Evolutionary conservation across 2,329 filamentous ascomycete species (phyloP).

Genomic region (Cercospora zeae-maydis): DNA sequence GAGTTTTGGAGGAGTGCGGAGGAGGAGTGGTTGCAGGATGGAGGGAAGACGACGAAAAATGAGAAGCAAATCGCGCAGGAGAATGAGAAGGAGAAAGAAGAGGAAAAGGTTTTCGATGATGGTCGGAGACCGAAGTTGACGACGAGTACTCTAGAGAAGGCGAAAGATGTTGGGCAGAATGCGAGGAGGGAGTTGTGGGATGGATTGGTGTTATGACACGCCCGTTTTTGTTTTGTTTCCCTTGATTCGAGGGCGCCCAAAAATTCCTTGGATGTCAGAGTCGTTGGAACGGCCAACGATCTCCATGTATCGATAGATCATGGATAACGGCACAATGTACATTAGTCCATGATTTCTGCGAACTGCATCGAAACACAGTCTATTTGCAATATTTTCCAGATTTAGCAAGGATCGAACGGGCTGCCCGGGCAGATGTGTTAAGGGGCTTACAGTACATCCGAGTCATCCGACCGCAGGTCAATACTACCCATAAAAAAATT

Average conservation of each 20-base stretch:
- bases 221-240: not conserved
- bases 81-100: not conserved
- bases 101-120: not conserved
- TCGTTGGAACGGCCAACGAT: not conserved
- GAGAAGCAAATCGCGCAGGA: no score
- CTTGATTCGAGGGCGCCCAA: not conserved
- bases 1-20: slow-evolving; percentile 32
- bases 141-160: not conserved
- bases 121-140: not conserved
- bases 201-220: not conserved
- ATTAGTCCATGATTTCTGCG: not conserved
- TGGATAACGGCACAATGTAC: not conserved
- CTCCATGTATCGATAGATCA: not conserved
- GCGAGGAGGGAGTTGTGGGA: not conserved
- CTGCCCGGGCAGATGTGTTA: not conserved
- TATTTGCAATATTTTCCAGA: no score
- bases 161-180: not conserved
- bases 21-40: slow-evolving; percentile 2
- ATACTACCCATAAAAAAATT: no score
- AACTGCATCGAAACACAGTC: not conserved
- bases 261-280: no score
- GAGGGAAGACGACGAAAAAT: not conserved
- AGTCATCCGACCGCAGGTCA: no score
- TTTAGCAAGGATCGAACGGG: no score
- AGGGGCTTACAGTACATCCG: no score